Conservation (phyloP, 192 early-diverging fungal genomes). For the Entophlyctis luteolus region DNA sequence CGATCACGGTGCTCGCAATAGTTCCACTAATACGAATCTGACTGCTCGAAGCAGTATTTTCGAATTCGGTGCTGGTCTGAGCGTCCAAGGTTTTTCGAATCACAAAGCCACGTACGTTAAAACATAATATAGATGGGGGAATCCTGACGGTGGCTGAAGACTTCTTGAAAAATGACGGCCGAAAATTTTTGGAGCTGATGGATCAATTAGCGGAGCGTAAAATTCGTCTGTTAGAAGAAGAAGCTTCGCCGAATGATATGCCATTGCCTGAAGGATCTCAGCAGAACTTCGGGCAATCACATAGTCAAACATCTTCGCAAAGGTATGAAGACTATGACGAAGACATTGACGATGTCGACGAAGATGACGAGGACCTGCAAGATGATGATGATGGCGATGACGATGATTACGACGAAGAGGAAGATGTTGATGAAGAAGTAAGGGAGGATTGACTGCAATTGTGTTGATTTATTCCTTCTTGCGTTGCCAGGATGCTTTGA, state of each 20-base stretch:
- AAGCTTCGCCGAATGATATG: too few relatives aligned
- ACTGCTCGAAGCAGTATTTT: constrained; percentile 32
- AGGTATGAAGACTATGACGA: constrained; percentile 20
- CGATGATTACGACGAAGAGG: constrained; percentile 42
- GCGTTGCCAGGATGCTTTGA: constrained; percentile 72
- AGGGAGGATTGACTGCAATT: constrained; percentile 26
- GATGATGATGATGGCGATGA: constrained; percentile 43
- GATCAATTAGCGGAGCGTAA: constrained; percentile 87
- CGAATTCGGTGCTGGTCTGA: constrained; percentile 72
- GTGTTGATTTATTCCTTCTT: too few relatives aligned
- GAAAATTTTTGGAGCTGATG: constrained; percentile 96
- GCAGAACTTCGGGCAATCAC: neutral
- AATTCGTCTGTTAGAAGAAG: constrained; percentile 60
- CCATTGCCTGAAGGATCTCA: constrained; percentile 1
- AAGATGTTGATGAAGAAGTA: constrained; percentile 41
- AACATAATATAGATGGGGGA: constrained; percentile 47
- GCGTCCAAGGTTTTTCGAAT: constrained; percentile 64
- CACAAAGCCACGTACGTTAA: neutral
- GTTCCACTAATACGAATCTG: neutral
- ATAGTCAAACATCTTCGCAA: neutral
- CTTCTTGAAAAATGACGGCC: constrained; percentile 86
- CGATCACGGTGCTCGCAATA: constrained; percentile 27
- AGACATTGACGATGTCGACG: constrained; percentile 38
- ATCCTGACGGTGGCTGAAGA: constrained; percentile 76
- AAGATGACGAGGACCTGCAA: constrained; percentile 51